These are phyloP conservation scores for Globisporangium paroecandrum DNA, from an alignment of 352 stramenopile genomes.

Conservation along the genomic window DNA sequence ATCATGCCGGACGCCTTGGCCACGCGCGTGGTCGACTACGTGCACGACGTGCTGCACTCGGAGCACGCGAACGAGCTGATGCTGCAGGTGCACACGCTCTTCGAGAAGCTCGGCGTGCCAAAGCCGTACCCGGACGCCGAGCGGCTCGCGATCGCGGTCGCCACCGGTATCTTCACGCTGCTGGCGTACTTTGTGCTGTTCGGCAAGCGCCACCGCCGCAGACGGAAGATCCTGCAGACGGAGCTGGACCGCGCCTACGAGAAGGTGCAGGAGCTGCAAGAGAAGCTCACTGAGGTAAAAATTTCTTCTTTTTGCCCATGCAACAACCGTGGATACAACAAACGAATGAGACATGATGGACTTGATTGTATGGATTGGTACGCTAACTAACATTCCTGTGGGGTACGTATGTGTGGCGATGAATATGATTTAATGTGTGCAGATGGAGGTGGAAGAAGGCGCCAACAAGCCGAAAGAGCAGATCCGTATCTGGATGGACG, in stretches of 20 bases:
- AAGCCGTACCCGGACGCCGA: constrained; percentile 86
- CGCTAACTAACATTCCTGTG: not conserved
- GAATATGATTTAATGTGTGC: not conserved
- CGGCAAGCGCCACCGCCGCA: constrained; percentile 76
- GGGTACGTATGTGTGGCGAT: not conserved
- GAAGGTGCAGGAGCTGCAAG: constrained; percentile 83
- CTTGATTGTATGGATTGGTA: not conserved
- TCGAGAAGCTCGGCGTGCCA: constrained; percentile 66
- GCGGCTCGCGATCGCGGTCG: constrained; percentile 74
- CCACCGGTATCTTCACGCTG: constrained; percentile 78
- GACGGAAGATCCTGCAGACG: constrained; percentile 61
- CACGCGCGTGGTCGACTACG: constrained; percentile 61
- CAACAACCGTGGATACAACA: not conserved
- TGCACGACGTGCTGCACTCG: constrained; percentile 81
- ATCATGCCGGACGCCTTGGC: constrained; percentile 48
- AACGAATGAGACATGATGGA: constrained; percentile 5
- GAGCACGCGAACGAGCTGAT: constrained; percentile 64
- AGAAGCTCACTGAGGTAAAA: constrained; percentile 67
- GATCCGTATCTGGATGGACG: constrained; percentile 98
- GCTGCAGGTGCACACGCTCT: constrained; percentile 61
- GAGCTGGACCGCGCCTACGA: constrained; percentile 73
- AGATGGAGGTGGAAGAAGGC: constrained; percentile 79
- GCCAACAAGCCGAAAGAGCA: constrained; percentile 69
- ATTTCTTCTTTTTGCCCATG: not conserved
- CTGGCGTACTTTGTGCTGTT: constrained; percentile 88